Conservation (phyloP, 139 green algal species). For the Diplosphaera chodatii region DNA sequence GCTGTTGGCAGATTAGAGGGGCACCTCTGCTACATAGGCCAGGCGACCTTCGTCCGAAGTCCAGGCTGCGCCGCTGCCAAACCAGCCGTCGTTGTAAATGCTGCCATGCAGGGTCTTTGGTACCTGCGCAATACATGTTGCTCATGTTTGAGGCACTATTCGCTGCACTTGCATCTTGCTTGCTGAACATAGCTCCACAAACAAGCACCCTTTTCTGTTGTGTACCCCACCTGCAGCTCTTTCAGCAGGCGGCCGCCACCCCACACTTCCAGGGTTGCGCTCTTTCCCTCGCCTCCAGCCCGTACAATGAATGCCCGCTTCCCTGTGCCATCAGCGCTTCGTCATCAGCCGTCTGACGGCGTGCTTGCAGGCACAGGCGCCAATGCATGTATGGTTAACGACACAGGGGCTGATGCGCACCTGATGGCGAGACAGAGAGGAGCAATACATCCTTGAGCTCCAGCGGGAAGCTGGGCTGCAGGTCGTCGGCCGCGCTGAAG, state of each 20-base stretch:
- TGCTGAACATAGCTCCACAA: too few relatives aligned
- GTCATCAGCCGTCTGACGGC: too few relatives aligned
- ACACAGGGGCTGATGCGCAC: too few relatives aligned
- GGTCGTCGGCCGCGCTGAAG: background rate
- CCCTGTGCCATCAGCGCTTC: too few relatives aligned
- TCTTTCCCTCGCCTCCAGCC: slow-evolving; percentile 5
- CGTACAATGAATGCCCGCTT: slow-evolving; percentile 19
- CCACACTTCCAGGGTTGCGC: slow-evolving; percentile 63
- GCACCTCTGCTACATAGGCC: slow-evolving; percentile 77
- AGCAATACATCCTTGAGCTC: slow-evolving; percentile 41
- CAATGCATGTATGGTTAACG: too few relatives aligned
- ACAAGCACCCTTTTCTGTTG: too few relatives aligned
- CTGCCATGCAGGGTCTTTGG: slow-evolving; percentile 63
- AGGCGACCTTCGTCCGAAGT: slow-evolving; percentile 55
- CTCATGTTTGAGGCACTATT: too few relatives aligned
- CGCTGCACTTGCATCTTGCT: too few relatives aligned
- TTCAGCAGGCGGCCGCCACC: slow-evolving; percentile 37
- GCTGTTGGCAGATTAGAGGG: too few relatives aligned
- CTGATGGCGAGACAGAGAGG: slow-evolving; percentile 53
- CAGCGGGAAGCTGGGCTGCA: slow-evolving; percentile 24
- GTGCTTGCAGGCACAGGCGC: too few relatives aligned
- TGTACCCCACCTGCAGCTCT: slow-evolving; percentile 23
- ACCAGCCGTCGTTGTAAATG: slow-evolving; percentile 83
- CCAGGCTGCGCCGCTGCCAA: slow-evolving; percentile 67
- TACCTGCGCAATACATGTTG: too few relatives aligned